phyloP scores from a whole-genome alignment of 257 asterid species.

The Jacaranda mimosifolia region DNA sequence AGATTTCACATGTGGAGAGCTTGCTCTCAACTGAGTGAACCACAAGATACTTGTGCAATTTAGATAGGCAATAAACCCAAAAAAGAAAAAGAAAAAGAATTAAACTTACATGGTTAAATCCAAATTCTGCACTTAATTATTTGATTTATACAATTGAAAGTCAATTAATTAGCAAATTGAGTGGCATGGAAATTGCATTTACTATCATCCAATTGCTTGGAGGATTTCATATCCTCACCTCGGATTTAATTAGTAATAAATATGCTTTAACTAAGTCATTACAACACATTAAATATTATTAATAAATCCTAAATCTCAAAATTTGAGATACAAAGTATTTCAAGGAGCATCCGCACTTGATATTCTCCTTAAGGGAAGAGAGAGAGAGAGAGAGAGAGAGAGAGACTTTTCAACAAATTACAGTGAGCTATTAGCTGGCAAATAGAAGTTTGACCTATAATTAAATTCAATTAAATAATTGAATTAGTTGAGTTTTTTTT shows the following conservation, averaged over 20 bases:
- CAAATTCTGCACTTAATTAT: neutral
- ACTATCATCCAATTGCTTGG: neutral
- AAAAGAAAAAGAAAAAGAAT: no score
- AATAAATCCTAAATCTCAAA: neutral
- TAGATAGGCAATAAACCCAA: neutral
- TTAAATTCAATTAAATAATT: slow-evolving; percentile 29
- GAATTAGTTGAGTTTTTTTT: slow-evolving; percentile 27
- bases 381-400: no score
- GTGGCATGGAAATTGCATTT: neutral
- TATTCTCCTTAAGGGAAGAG: no score
- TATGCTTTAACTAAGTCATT: neutral
- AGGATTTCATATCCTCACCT: neutral
- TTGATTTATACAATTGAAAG: neutral
- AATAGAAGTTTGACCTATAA: slow-evolving; percentile 14
- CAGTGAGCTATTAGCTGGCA: slow-evolving; percentile 5
- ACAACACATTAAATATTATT: neutral
- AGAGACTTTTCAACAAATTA: neutral
- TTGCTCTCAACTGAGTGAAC: neutral
- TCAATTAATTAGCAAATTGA: neutral
- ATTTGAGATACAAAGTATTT: no score
- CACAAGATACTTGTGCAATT: neutral
- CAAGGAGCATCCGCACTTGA: no score
- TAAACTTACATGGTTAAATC: neutral
- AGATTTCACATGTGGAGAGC: neutral
- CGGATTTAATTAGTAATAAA: neutral